These are phyloP conservation scores for Eurotiales sp. DNA, from an alignment of 2,329 filamentous ascomycete genomes.

Conservation along the genomic window DNA sequence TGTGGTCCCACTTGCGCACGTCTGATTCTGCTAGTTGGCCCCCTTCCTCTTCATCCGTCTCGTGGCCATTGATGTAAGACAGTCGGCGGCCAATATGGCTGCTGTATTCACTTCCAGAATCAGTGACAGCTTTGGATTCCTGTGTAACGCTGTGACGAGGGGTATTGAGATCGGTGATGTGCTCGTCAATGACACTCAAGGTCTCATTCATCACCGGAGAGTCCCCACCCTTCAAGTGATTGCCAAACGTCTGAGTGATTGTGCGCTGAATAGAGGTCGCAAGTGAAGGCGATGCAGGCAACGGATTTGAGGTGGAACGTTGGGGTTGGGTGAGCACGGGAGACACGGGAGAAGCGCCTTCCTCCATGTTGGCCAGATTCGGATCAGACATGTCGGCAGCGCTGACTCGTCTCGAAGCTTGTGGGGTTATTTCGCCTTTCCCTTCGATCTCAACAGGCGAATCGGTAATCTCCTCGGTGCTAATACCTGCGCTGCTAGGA, in stretches of 20 bases:
- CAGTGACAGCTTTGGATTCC: constrained; percentile 56
- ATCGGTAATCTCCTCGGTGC: constrained; percentile 1
- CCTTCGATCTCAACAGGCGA: constrained; percentile 9
- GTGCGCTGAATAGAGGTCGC: constrained; percentile 40
- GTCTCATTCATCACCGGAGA: constrained; percentile 90
- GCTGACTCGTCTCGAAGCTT: constrained; percentile 37
- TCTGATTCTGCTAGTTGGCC: constrained; percentile 65
- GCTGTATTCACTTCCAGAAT: constrained; percentile 89
- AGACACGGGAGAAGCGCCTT: constrained; percentile 16
- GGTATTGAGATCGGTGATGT: constrained; percentile 80
- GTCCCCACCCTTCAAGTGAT: constrained; percentile 53
- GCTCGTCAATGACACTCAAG: constrained; percentile 92
- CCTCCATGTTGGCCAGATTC: constrained; percentile 17
- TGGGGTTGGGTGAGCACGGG: constrained; percentile 24
- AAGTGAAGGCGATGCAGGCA: constrained; percentile 31
- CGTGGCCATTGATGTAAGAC: constrained; percentile 90
- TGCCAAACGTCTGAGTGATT: constrained; percentile 45
- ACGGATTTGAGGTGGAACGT: constrained; percentile 34
- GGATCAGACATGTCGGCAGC: constrained; percentile 26
- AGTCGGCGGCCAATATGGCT: constrained; percentile 70
- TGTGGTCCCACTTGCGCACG: constrained; percentile 74
- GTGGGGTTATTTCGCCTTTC: constrained; percentile 37
- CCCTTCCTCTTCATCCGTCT: constrained; percentile 91
- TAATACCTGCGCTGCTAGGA: constrained; percentile 3
- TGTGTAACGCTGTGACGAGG: constrained; percentile 54